Percentiles rank a stretch among this genome's conserved stretches.
These are phyloP conservation scores for Poa pratensis DNA, from an alignment of 176 grass and related monocot species.

Conservation along the genomic window DNA sequence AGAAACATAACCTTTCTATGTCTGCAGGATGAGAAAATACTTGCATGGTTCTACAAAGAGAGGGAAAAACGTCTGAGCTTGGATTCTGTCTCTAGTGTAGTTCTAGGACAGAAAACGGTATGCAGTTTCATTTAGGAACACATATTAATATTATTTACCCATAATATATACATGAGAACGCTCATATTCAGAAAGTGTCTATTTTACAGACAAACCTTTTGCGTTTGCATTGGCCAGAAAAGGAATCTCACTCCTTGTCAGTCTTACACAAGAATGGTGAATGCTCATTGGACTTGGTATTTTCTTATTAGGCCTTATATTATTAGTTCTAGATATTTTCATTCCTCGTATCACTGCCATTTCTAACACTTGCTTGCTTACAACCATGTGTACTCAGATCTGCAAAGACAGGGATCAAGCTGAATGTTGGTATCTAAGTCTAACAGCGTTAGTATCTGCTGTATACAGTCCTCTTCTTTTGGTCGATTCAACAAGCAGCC, in stretches of 20 bases:
- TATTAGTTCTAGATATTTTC: slow-evolving; percentile 29
- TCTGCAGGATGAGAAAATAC: slow-evolving; percentile 82
- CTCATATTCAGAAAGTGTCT: slow-evolving; percentile 34
- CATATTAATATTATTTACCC: slow-evolving; percentile 12
- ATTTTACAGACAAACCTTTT: slow-evolving; percentile 85
- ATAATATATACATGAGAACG: background rate
- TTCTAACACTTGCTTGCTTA: slow-evolving; percentile 14
- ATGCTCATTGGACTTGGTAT: slow-evolving; percentile 95
- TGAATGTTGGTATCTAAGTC: slow-evolving; percentile 77
- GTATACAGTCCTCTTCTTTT: slow-evolving; percentile 62
- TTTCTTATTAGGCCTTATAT: slow-evolving; percentile 31
- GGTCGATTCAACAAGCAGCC: slow-evolving; percentile 62
- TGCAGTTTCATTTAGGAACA: slow-evolving; percentile 30
- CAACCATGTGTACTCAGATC: slow-evolving; percentile 55
- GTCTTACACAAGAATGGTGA: slow-evolving; percentile 82
- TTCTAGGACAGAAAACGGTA: slow-evolving; percentile 94
- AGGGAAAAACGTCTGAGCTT: slow-evolving; percentile 79
- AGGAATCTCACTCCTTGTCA: slow-evolving; percentile 84
- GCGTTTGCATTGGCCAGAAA: slow-evolving; percentile 74
- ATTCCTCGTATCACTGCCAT: background rate
- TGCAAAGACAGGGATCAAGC: slow-evolving; percentile 93
- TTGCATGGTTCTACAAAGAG: slow-evolving; percentile 88
- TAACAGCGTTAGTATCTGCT: slow-evolving; percentile 64
- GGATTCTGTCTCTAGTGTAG: slow-evolving; percentile 69
- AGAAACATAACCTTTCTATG: slow-evolving; percentile 25